Percentiles rank a stretch among this genome's conserved stretches.
phyloP scores from a whole-genome alignment of 768 basidiomycete species.

The Lactarius quietus region DNA sequence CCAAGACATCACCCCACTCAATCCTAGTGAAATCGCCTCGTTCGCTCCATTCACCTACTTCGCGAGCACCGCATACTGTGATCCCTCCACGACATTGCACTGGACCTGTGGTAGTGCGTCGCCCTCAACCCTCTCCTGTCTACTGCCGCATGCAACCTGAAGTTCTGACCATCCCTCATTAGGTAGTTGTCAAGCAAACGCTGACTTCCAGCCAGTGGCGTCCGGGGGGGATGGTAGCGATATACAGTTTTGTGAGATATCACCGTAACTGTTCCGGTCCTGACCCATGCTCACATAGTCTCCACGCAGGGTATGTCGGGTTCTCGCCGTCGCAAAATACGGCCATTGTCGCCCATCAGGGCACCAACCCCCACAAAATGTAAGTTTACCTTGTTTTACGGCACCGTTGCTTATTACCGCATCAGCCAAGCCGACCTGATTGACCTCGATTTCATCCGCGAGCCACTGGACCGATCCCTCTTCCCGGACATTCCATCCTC shows the following conservation, averaged over 20 bases:
- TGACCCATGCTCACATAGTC: neutral
- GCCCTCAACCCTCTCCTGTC: too few species aligned
- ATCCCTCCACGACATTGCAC: constrained; percentile 27
- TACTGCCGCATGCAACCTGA: neutral
- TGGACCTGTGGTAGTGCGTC: constrained; percentile 35
- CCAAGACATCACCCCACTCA: constrained; percentile 27
- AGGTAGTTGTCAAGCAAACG: constrained; percentile 48
- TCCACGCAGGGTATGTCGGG: constrained; percentile 50
- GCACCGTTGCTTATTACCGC: neutral
- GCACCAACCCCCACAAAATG: constrained; percentile 35
- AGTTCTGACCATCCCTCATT: neutral
- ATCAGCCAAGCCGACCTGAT: constrained; percentile 13
- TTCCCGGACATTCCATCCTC: constrained; percentile 48
- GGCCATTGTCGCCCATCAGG: constrained; percentile 39
- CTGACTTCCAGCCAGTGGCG: constrained; percentile 44
- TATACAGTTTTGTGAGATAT: constrained; percentile 42
- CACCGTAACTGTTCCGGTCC: too few species aligned
- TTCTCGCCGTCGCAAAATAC: constrained; percentile 40
- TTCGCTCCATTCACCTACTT: constrained; percentile 34
- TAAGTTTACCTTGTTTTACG: constrained; percentile 20
- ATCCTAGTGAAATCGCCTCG: constrained; percentile 28
- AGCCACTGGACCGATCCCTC: constrained; percentile 36
- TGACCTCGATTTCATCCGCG: too few species aligned
- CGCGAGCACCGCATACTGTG: constrained; percentile 35
- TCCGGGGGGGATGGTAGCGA: constrained; percentile 45